Evolutionary conservation across 257 asterid species (phyloP).

Genomic region (Nicotiana paniculata): DNA sequence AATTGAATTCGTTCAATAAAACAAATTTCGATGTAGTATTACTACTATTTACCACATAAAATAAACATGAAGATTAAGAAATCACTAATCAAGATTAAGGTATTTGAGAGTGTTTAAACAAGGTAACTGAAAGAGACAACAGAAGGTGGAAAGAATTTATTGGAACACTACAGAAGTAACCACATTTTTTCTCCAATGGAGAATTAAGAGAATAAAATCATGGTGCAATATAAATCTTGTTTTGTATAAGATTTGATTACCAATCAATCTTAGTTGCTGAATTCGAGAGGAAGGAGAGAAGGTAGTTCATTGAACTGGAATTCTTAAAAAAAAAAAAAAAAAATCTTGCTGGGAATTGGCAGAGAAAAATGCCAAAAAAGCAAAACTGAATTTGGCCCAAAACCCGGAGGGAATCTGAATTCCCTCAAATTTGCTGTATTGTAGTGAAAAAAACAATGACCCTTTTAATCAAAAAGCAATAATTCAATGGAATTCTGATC

Average conservation of each 20-base stretch:
- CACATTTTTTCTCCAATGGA: slow-evolving; percentile 23
- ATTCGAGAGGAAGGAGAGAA: background rate
- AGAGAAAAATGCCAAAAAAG: slow-evolving; percentile 40
- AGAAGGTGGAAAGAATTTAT: slow-evolving; percentile 3
- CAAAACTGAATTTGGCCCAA: slow-evolving; percentile 30
- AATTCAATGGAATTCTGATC: slow-evolving; percentile 31
- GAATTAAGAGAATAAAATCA: background rate
- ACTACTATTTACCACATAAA: slow-evolving; percentile 31
- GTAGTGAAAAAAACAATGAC: slow-evolving; percentile 26
- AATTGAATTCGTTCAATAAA: slow-evolving; percentile 16
- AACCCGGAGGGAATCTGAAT: slow-evolving; percentile 32
- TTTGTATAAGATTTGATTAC: background rate
- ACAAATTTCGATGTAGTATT: background rate
- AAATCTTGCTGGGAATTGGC: slow-evolving; percentile 29
- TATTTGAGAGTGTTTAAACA: background rate
- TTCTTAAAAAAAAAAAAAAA: background rate
- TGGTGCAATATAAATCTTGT: background rate
- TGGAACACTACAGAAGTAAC: slow-evolving; percentile 2
- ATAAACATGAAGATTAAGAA: slow-evolving; percentile 24
- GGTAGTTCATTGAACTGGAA: background rate
- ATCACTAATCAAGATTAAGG: slow-evolving; percentile 2
- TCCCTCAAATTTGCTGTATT: slow-evolving; percentile 50
- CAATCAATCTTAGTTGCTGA: background rate
- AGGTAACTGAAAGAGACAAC: background rate
- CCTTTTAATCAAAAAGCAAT: slow-evolving; percentile 16